Evolutionary conservation across 805 yeast genomes (phyloP), one percentile per base, ranked within the genome.

Genomic region (Zygoascus bituminiphila): DNA sequence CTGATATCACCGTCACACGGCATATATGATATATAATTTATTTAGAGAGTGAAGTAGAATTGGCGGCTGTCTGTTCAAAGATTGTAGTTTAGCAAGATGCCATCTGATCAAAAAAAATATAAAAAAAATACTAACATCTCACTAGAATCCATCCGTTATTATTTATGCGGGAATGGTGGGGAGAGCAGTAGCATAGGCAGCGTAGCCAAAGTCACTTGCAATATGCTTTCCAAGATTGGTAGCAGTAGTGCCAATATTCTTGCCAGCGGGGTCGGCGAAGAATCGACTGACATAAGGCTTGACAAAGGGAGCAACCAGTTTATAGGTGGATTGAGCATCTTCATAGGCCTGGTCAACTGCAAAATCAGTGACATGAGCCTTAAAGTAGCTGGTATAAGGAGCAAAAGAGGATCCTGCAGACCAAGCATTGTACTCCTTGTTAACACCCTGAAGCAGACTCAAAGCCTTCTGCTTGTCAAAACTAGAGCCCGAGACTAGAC

Each of bases 301-400:
- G 45, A 51, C 41, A 36, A 48, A 26, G 5, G 51, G 48, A 25
- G 26, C 43, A 50, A 37, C 45, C 19, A 17, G 33, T n/a, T 42
- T 23, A 21, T 37, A 48, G 24, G 42, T 12, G 14, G 29, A 22
- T 25, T 42, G 51, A 52, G 49, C 56, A 20, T 54, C 44, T 12
- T 53, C 48, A 7, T 61, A 44, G 1, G 60, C 60, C 21, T 48
- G 51, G 21, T 58, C 51, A 17, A 61, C 58, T 14, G 53, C 58
- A 46, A 58, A 55, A 47, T 55, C 60, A 4, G 49, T 36, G 19
- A 45, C 42, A 43, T 56, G 52, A 8, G 29, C 53, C 49, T 55
- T 54, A 44, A 53, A 45, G 49, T 54, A 55, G 4, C 44, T 38
- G 17, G 56, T 54, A 45, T 48, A 53, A 2, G 51, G 48, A 24